Evolutionary conservation across 2,329 filamentous ascomycete genomes (phyloP), one percentile per base, ranked within the genome.

Genomic region (Aspergillus amoenus): DNA sequence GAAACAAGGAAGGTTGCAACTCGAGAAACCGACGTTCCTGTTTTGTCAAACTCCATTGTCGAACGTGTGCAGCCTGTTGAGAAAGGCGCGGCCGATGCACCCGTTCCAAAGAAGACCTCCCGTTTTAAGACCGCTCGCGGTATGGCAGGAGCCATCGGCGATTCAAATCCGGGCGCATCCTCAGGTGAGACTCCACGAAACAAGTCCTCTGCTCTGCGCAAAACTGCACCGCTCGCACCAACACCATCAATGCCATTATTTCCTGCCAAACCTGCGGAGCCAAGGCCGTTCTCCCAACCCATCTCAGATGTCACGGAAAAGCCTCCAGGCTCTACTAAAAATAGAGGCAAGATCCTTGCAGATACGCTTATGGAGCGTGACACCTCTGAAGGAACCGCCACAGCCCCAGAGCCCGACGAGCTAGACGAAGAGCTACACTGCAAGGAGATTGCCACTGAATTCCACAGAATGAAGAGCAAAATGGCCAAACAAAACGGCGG

Each of bases 401-500:
- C 60, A 1, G 75, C 62, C 54, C 77, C 77, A 1, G 78, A 81
- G 59, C 84, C 85, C 0, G 84, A 89, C 63, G 87, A 90, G 62
- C 79, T 93, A 40, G 89, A 96, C 64, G 84, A 89, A 5, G 81
- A 85, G 18, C 78, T 93, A 30, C 79, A 93, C 50, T 83, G 89
- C 52, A 86, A 90, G 61, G 89, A 96, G 71, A 86, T 96, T 13
- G 88, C 90, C 7, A 84, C 85, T 39, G 90, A 95, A 69, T 96
- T 96, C 73, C 89, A 96, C 71, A 86, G 85, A 44, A 81, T 90
- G 72, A 88, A 93, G 18, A 96, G 93, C 70, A 85, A 84, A 67
- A 87, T 95, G 74, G 92, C 97, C 53, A 86, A 91, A 64, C 84
- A 87, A 65, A 86, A 94, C 66, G 92, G 92, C 51, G 92, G 92